Conservation (phyloP, 106 monocot genomes). For the Phalaenopsis aphrodite region DNA sequence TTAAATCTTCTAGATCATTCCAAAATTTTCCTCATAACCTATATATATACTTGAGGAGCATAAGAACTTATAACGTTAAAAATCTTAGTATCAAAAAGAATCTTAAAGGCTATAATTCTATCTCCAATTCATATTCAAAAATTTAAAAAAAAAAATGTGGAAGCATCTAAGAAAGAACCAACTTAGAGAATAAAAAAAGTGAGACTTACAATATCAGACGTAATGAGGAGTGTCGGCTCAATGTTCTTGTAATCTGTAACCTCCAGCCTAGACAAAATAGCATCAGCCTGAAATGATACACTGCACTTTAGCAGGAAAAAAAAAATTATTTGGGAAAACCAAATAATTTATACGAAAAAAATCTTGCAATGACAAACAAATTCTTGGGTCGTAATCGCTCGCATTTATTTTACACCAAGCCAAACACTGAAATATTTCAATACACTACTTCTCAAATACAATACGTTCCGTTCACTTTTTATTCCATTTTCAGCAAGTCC, state of each 20-base stretch:
- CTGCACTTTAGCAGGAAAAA: neutral
- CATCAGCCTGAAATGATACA: conserved; percentile 60
- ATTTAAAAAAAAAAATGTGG: neutral
- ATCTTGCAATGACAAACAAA: neutral
- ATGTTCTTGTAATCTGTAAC: conserved; percentile 43
- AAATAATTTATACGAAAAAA: neutral
- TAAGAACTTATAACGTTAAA: too few relatives aligned
- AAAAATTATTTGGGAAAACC: neutral
- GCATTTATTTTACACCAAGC: too few relatives aligned
- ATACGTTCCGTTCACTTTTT: too few relatives aligned
- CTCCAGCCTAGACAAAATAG: conserved; percentile 79
- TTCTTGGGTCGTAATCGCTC: neutral
- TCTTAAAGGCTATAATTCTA: too few relatives aligned
- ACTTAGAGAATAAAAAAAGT: conserved; percentile 3
- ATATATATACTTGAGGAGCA: too few relatives aligned
- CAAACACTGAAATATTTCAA: too few relatives aligned
- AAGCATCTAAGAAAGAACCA: neutral
- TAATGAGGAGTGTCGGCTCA: conserved; percentile 62
- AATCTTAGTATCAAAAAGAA: too few relatives aligned
- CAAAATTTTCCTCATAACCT: too few relatives aligned
- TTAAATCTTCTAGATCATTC: too few relatives aligned
- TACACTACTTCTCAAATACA: too few relatives aligned
- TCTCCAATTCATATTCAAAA: neutral
- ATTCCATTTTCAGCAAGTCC: too few relatives aligned
- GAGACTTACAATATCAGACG: conserved; percentile 84